Evolutionary conservation across 352 stramenopile species (phyloP).

Genomic region (Hyaloperonospora arabidopsidis): DNA sequence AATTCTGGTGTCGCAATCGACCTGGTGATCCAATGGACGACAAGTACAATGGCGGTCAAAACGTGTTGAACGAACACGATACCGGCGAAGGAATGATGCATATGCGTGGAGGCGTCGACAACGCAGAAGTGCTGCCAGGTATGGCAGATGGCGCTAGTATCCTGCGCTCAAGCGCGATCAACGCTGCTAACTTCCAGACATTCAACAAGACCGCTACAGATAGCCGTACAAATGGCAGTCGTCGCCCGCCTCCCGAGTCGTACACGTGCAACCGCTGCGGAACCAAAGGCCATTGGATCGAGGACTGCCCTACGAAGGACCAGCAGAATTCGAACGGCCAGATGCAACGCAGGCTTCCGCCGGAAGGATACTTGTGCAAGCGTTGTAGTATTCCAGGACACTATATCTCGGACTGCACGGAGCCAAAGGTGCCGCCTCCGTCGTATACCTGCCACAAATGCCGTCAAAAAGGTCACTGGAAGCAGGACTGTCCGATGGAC

Average conservation of each 20-base stretch:
- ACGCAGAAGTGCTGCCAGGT: conserved; percentile 51
- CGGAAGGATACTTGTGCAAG: conserved; percentile 81
- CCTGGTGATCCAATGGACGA: conserved; percentile 87
- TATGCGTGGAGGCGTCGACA: conserved; percentile 20
- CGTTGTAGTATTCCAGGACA: conserved; percentile 77
- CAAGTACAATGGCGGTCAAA: conserved; percentile 81
- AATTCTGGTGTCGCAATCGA: conserved; percentile 96
- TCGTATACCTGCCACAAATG: conserved; percentile 85
- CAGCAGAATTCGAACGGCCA: conserved; percentile 27
- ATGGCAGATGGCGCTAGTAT: conserved; percentile 51
- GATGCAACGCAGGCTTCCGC: conserved; percentile 45
- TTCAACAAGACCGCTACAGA: conserved; percentile 38
- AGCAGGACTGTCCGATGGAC: conserved; percentile 82
- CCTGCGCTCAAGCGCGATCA: conserved; percentile 62
- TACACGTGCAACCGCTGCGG: conserved; percentile 85
- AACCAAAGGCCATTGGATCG: conserved; percentile 83
- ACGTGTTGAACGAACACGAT: conserved; percentile 62
- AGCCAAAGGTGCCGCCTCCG: conserved; percentile 71
- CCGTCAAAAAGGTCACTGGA: conserved; percentile 83
- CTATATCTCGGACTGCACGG: conserved; percentile 82
- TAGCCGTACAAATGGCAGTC: conserved; percentile 24
- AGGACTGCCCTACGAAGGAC: conserved; percentile 82
- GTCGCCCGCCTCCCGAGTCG: conserved; percentile 64
- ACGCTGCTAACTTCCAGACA: conserved; percentile 63
- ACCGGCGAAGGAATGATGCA: conserved; percentile 29